phyloP scores from a whole-genome alignment of 192 early-diverging fungal genomes.

The Physocladia obscura region DNA sequence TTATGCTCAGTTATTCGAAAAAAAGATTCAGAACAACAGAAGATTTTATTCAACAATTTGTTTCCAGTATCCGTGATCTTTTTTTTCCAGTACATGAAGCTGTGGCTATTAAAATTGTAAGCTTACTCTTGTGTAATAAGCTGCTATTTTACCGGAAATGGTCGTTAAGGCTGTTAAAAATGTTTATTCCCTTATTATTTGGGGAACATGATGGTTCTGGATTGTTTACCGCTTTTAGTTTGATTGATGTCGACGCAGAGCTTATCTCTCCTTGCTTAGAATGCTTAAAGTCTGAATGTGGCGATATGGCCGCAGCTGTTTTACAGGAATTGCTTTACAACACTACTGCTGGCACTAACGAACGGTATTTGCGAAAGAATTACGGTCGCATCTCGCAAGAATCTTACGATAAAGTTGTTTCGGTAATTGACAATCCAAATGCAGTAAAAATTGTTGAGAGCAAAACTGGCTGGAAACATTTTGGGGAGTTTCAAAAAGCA shows the following conservation, averaged over 20 bases:
- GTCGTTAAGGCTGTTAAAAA: constrained; percentile 63
- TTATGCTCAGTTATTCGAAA: constrained; percentile 64
- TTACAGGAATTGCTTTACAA: constrained; percentile 59
- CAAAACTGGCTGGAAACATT: constrained; percentile 36
- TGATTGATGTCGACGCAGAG: constrained; percentile 56
- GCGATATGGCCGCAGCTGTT: constrained; percentile 68
- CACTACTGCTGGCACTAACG: constrained; percentile 13
- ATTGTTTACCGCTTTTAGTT: not conserved
- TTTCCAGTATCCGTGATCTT: constrained; percentile 54
- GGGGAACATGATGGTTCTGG: constrained; percentile 24
- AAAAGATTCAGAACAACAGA: constrained; percentile 64
- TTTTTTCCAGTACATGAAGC: constrained; percentile 65
- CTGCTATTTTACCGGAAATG: constrained; percentile 61
- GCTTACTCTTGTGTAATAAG: constrained; percentile 64
- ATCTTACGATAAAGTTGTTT: constrained; percentile 12
- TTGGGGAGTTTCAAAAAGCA: constrained; percentile 15
- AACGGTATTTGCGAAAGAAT: constrained; percentile 15
- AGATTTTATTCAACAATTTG: constrained; percentile 76
- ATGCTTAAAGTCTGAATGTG: constrained; percentile 62
- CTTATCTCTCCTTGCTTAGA: constrained; percentile 68
- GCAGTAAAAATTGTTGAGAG: not conserved
- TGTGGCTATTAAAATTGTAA: constrained; percentile 60
- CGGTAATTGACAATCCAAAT: constrained; percentile 4
- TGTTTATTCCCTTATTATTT: constrained; percentile 61
- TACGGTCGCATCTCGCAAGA: constrained; percentile 32